Evolutionary conservation across 2,329 filamentous ascomycete species (phyloP), one percentile per base, ranked within the genome.

Genomic region (Neonectria ditissima): DNA sequence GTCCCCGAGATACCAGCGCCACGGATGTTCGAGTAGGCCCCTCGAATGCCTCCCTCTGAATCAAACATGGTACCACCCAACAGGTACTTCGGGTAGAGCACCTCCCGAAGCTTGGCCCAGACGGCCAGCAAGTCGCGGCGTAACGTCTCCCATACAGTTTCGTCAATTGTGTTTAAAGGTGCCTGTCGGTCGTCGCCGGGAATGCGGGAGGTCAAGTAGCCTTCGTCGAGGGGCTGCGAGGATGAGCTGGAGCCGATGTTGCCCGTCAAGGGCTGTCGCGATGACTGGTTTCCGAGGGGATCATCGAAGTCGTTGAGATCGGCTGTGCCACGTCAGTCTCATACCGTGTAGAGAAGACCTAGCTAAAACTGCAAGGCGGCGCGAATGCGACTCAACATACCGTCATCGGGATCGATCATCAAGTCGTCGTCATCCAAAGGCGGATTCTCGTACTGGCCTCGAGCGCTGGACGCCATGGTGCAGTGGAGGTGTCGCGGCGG

Each of bases 41-140:
- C 87, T 5, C 88, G 84, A 9, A 90, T 73, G 11, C 84, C 84
- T 37, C 80, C 81, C 5, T 83, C 80, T 44, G 78, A 79, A 65
- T 89, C 87, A 59, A 89, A 84, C 87, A 90, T 89, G 62, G 86
- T 88, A 30, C 88, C 88, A 37, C 87, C 87, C 24, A 99, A 90
- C 52, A 99, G 86, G 81, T 98, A 98, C 76, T 94, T 94, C 18
- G 96, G 96, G 80, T 93, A 99, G 65, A 99, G 88, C 41, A 99
- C 96, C 83, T 97, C 95, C 79, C 92, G 91, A 90, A 99, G 93
- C 86, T 99, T 99, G 81, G 93, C 92, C 95, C 96, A 98, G 37
- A 98, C 93, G 26, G 94, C 96, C 8, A 95, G 81, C 69, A 99
- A 82, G 79, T 99, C 96, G 70, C 96, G 91, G 55, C 92, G 93